A percentile compares a stretch with the other conserved stretches of the same genome.
These are phyloP conservation scores for Lichtheimia ramosa DNA, from an alignment of 371 early-diverging fungal genomes.

Conservation along the genomic window DNA sequence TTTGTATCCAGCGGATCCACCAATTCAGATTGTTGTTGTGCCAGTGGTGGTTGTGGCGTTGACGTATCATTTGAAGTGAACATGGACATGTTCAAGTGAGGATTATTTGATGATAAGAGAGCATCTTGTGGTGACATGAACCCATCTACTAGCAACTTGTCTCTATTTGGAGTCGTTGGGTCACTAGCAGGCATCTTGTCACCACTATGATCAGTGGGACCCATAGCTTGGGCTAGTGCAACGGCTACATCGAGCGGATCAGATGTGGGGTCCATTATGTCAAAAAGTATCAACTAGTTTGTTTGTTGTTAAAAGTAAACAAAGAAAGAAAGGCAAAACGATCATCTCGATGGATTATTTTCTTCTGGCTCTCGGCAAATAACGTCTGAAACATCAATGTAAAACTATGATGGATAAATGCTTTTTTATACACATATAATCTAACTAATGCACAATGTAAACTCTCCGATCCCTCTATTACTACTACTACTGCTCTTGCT, in stretches of 20 bases:
- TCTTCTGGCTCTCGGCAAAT: not conserved
- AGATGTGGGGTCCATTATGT: conserved; percentile 15
- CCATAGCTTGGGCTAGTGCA: conserved; percentile 21
- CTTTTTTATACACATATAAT: not conserved
- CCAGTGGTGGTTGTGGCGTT: conserved; percentile 11
- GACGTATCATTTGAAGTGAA: not conserved
- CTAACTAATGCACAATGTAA: not conserved
- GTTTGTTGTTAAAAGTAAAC: not conserved
- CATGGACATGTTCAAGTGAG: not conserved
- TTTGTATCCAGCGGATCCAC: conserved; percentile 13
- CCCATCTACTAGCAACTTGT: not conserved
- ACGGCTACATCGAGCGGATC: conserved; percentile 21
- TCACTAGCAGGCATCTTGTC: not conserved
- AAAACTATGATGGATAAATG: not conserved
- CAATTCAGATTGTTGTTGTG: conserved; percentile 3
- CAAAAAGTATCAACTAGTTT: not conserved
- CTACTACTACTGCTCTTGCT: not conserved
- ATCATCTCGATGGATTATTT: not conserved
- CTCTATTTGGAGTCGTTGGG: not conserved
- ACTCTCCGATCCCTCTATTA: not conserved
- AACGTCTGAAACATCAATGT: not conserved
- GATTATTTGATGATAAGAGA: not conserved
- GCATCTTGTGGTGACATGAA: conserved; percentile 3
- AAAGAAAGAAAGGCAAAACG: conserved; percentile 8
- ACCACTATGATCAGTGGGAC: not conserved